phyloP scores from a whole-genome alignment of 139 green algal genomes.

The Closterium sp. region DNA sequence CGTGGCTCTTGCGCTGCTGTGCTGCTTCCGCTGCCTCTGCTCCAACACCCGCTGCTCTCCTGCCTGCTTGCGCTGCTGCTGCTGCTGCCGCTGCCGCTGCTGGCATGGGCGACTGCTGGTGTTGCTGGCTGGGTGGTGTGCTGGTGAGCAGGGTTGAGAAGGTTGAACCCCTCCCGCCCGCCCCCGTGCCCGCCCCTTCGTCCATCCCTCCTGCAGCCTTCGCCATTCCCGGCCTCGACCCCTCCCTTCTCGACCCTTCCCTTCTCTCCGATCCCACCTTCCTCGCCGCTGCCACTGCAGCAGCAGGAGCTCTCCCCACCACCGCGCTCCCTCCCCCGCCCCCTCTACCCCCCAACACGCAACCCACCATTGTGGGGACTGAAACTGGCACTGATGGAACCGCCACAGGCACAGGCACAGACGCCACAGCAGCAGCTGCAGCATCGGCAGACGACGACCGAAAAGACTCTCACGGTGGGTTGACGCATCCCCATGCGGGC shows the following conservation, averaged over 20 bases:
- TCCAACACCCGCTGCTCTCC: neutral
- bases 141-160: neutral
- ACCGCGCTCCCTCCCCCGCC: neutral
- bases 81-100: neutral
- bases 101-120: no score
- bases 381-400: neutral
- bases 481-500: neutral
- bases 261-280: neutral
- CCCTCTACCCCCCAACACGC: neutral
- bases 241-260: neutral
- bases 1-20: neutral
- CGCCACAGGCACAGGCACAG: neutral
- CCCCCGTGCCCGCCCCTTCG: neutral
- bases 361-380: neutral
- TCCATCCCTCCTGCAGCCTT: neutral
- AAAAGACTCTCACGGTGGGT: neutral
- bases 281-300: neutral
- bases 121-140: neutral
- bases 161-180: neutral
- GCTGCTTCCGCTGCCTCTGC: neutral
- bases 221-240: neutral
- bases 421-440: neutral
- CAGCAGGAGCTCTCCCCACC: neutral
- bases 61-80: neutral
- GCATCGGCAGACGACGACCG: neutral